Percentiles rank a stretch among this genome's conserved stretches.
These are phyloP conservation scores for Boletus eberwhitei DNA, from an alignment of 768 basidiomycete species.

Conservation along the genomic window DNA sequence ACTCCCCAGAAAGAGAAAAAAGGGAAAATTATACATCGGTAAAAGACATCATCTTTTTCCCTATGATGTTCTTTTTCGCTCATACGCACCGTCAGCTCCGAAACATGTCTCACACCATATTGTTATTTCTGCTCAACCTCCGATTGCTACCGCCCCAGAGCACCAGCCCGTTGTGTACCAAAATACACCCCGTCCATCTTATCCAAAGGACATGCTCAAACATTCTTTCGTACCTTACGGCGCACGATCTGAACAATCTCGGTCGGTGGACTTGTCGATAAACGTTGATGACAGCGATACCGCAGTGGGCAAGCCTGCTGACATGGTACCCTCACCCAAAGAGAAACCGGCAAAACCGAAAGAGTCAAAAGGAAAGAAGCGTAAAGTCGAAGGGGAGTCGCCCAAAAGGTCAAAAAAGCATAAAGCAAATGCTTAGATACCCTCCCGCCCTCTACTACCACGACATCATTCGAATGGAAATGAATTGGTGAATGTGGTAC, in stretches of 20 bases:
- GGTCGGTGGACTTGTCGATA: constrained; percentile 11
- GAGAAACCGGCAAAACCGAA: constrained; percentile 14
- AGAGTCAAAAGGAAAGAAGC: constrained; percentile 37
- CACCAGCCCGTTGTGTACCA: constrained; percentile 30
- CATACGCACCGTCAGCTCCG: constrained; percentile 45
- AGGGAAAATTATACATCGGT: constrained; percentile 60
- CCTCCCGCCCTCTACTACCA: background rate
- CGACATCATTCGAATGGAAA: no score
- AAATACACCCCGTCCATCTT: constrained; percentile 54
- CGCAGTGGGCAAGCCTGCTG: constrained; percentile 22
- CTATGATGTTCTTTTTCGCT: constrained; percentile 36
- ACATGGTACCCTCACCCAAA: background rate
- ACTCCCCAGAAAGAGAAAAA: constrained; percentile 59
- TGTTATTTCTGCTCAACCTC: constrained; percentile 51
- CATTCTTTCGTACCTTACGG: constrained; percentile 66
- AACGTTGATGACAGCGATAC: constrained; percentile 25
- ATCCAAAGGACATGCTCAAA: constrained; percentile 59
- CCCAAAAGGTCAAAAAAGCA: constrained; percentile 48
- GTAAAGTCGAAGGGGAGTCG: constrained; percentile 46
- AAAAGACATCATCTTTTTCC: constrained; percentile 3
- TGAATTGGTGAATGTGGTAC: no score
- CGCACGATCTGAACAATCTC: constrained; percentile 31
- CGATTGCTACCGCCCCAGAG: constrained; percentile 21
- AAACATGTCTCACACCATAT: constrained; percentile 57
- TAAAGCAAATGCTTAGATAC: constrained; percentile 29